Evolutionary conservation across 208 protist species (phyloP), one percentile per base, ranked within the genome.

Genomic region (Vickermania spadyakhi): DNA sequence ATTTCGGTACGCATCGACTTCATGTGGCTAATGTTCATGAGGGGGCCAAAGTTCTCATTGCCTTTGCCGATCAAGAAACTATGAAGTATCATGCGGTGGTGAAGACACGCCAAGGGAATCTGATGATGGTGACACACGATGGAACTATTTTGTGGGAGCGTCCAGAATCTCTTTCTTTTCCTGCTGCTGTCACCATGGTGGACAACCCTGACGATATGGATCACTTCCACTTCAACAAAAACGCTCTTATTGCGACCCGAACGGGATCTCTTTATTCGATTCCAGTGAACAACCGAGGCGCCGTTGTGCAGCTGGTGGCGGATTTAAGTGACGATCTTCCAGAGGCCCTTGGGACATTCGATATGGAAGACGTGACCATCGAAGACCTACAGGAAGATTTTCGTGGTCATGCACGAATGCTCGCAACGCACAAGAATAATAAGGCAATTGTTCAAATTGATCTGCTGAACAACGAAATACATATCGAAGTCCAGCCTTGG

Each of bases 201-300:
- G 69, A 66, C 18, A 68, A 81, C 29, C 79, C 75, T 14, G 64
- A 31, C 28, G 13, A 54, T 7, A 58, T 87, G 1, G 88, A 95
- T 62, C 84, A 87, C 63, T 92, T 95, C 55, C 70, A 81, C 45
- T 90, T 95, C 56, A 82, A 86, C 60, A 86, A 91, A 68, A 50
- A 82, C 21, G 67, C 73, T 3, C 57, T 92, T 3, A 57, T 79
- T 14, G 70, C 74, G 36, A 90, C 89, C 13, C 67, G 71, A 25
- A 77, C 72, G 49, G 85, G 83, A 29, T 49, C 75, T 0, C 69
- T 95, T 28, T 93, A 93, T 69, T 31, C 58, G 27, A 70, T 91
- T 28, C 83, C 89, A 21, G 42, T 92, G 26, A 36, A 68, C 1
- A 53, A 77, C 14, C 81, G 80, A 68, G 88, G 81, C 14, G 11